Conservation (phyloP, 2,329 filamentous ascomycete genomes). For the Fusarium nanum region DNA sequence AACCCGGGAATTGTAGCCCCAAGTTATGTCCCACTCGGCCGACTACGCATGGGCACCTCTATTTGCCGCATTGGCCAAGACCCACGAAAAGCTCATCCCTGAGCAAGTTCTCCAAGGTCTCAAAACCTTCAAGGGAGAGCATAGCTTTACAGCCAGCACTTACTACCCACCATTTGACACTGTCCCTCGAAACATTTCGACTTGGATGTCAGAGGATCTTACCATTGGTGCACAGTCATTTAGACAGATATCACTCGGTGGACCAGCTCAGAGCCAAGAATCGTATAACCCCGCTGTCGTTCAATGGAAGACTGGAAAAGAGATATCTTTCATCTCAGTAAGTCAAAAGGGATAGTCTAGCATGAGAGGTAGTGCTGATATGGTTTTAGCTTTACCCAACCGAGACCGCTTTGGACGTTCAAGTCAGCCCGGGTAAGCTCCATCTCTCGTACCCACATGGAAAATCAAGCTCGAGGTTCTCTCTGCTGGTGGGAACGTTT, state of each 20-base stretch:
- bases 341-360: slow-evolving; percentile 33
- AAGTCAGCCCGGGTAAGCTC: slow-evolving; percentile 48
- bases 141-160: slow-evolving; percentile 62
- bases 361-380: slow-evolving; percentile 52
- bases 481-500: slow-evolving; percentile 62
- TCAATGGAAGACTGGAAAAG: slow-evolving; percentile 64
- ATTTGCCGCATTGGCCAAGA: slow-evolving; percentile 64
- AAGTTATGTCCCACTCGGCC: slow-evolving; percentile 67
- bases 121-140: slow-evolving; percentile 63
- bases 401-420: slow-evolving; percentile 32
- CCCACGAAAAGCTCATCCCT: slow-evolving; percentile 61
- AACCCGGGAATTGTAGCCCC: slow-evolving; percentile 49
- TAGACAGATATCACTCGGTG: slow-evolving; percentile 66
- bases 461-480: slow-evolving; percentile 61
- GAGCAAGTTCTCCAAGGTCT: slow-evolving; percentile 55
- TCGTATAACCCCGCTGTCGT: slow-evolving; percentile 70
- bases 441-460: slow-evolving; percentile 66
- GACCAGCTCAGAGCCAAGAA: slow-evolving; percentile 61
- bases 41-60: slow-evolving; percentile 70
- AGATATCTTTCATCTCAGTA: slow-evolving; percentile 48
- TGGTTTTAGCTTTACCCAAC: slow-evolving; percentile 53
- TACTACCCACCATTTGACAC: slow-evolving; percentile 70
- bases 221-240: slow-evolving; percentile 71
- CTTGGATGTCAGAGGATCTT: slow-evolving; percentile 67
- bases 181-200: slow-evolving; percentile 67